phyloP scores from a whole-genome alignment of 2,329 filamentous ascomycete species.

The Torrubiellomyces zombiae region DNA sequence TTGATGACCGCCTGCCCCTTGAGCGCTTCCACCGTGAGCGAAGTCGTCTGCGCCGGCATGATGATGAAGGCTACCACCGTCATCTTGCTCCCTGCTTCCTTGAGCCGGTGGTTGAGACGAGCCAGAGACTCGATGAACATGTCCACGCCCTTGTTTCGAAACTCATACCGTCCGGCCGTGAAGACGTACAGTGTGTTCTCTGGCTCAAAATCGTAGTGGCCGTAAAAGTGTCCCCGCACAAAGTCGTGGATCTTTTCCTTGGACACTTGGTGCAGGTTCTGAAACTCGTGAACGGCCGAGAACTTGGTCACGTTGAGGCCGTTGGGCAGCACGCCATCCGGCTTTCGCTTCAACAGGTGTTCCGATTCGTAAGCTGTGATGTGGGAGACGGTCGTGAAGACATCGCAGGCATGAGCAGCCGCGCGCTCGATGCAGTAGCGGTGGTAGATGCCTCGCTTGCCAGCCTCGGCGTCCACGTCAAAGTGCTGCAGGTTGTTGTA shows the following conservation, averaged over 20 bases:
- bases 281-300: conserved; percentile 95
- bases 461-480: conserved; percentile 89
- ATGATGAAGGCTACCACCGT: conserved; percentile 97
- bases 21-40: conserved; percentile 83
- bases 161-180: conserved; percentile 92
- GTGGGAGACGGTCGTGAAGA: conserved; percentile 97
- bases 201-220: conserved; percentile 90
- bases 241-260: conserved; percentile 99
- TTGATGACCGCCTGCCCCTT: conserved; percentile 97
- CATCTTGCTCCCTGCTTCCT: conserved; percentile 68
- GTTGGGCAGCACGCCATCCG: conserved; percentile 89
- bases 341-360: conserved; percentile 92
- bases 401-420: conserved; percentile 79
- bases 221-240: conserved; percentile 94
- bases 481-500: conserved; percentile 98
- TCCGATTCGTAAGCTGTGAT: conserved; percentile 98
- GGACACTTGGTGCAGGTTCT: conserved; percentile 89
- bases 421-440: conserved; percentile 95
- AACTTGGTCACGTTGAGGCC: conserved; percentile 96
- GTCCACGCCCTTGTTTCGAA: conserved; percentile 95
- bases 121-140: conserved; percentile 98
- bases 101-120: conserved; percentile 84
- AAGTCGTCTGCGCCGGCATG: conserved; percentile 93
- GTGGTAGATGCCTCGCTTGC: conserved; percentile 97
- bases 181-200: conserved; percentile 98